These are phyloP conservation scores for Aspergillus ellipticus DNA, from an alignment of 495 filamentous ascomycete genomes.

Conservation along the genomic window DNA sequence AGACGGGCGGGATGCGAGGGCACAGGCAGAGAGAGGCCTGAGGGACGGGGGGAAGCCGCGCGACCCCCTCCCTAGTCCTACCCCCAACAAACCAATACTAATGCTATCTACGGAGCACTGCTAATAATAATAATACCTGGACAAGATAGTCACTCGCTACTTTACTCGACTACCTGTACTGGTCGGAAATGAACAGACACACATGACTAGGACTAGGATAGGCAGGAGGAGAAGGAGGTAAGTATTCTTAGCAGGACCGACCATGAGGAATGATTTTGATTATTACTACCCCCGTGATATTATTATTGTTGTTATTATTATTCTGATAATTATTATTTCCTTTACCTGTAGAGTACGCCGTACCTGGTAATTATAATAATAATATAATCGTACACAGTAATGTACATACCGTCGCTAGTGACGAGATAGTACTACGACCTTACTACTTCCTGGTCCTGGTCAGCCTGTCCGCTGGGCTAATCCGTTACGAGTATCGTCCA, in stretches of 20 bases:
- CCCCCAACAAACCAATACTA: neutral
- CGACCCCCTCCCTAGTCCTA: neutral
- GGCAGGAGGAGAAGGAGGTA: neutral
- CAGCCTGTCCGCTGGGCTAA: neutral
- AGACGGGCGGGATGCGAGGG: neutral
- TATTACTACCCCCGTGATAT: neutral
- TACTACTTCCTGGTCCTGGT: neutral
- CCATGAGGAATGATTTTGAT: neutral
- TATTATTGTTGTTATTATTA: neutral
- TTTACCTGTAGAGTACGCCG: no score
- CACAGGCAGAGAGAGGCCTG: neutral
- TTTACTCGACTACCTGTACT: neutral
- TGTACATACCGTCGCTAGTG: no score
- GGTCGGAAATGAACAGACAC: neutral
- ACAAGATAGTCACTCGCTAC: no score
- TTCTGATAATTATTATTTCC: neutral
- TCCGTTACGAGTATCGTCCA: slow-evolving; percentile 3
- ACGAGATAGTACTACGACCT: no score
- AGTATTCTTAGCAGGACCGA: no score
- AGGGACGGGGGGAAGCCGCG: neutral
- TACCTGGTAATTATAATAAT: no score
- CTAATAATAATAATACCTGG: no score
- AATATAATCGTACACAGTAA: no score
- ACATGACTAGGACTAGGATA: neutral
- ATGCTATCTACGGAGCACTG: neutral